A percentile compares a stretch with the other conserved stretches of the same genome.
Evolutionary conservation across 2,329 filamentous ascomycete genomes (phyloP).

Genomic region (Trichoderma pleuroti): DNA sequence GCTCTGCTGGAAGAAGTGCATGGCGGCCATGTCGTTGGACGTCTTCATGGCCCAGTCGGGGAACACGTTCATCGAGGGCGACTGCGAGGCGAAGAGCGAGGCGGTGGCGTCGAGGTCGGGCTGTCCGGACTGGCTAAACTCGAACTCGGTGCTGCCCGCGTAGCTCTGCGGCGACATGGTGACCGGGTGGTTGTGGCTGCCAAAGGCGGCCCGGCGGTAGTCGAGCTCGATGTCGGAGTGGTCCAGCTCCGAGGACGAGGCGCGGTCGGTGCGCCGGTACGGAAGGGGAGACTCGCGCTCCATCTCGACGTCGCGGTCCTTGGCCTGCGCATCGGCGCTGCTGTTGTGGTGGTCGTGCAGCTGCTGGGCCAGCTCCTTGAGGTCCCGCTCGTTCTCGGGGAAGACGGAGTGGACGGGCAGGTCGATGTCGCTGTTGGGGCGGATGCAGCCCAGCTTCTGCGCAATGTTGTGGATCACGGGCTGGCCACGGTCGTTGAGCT

Average conservation of each 20-base stretch:
- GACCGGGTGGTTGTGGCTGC: constrained; percentile 34
- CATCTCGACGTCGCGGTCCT: constrained; percentile 4
- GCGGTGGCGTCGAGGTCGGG: constrained; percentile 31
- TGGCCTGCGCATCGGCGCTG: neutral
- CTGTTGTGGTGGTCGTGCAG: constrained; percentile 39
- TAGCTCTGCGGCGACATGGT: constrained; percentile 55
- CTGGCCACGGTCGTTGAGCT: constrained; percentile 59
- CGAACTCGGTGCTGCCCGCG: constrained; percentile 36
- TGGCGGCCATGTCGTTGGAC: constrained; percentile 28
- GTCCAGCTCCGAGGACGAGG: constrained; percentile 53
- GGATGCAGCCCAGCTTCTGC: constrained; percentile 60
- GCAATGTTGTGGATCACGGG: constrained; percentile 65
- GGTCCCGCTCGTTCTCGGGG: constrained; percentile 58
- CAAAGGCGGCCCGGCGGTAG: constrained; percentile 49
- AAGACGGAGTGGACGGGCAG: constrained; percentile 56
- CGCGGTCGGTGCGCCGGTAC: constrained; percentile 41
- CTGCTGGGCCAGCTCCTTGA: constrained; percentile 54
- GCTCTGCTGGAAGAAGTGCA: constrained; percentile 42
- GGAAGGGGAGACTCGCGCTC: constrained; percentile 11
- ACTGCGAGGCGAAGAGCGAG: constrained; percentile 35
- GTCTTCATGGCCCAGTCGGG: constrained; percentile 32
- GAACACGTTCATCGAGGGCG: constrained; percentile 35
- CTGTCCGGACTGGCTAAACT: constrained; percentile 34
- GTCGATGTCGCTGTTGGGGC: constrained; percentile 59
- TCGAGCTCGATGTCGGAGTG: constrained; percentile 55